Percentiles rank a stretch among this genome's conserved stretches.
Evolutionary conservation across 2,329 filamentous ascomycete species (phyloP).

Genomic region (Exserohilum turcica): DNA sequence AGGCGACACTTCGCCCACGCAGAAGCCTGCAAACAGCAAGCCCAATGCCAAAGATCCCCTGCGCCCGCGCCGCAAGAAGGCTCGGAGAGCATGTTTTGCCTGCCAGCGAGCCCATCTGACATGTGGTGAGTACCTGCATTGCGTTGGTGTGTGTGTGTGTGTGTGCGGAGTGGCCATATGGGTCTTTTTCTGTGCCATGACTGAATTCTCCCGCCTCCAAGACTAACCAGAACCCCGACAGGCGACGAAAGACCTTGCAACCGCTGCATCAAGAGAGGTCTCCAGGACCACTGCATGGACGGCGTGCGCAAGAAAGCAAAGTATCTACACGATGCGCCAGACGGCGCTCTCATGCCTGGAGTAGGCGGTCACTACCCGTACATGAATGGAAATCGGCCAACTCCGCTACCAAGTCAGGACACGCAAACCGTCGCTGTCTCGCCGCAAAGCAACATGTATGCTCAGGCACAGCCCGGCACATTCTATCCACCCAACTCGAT

Average conservation of each 20-base stretch:
- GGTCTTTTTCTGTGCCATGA: neutral
- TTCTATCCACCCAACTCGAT: slow-evolving; percentile 50
- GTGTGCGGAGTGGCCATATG: neutral
- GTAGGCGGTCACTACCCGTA: slow-evolving; percentile 71
- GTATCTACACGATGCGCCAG: slow-evolving; percentile 94
- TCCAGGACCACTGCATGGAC: slow-evolving; percentile 91
- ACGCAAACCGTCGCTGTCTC: slow-evolving; percentile 30
- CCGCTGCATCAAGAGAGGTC: slow-evolving; percentile 89
- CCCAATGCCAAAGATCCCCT: slow-evolving; percentile 81
- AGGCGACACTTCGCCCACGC: slow-evolving; percentile 42
- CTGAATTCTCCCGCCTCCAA: neutral
- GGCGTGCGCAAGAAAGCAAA: slow-evolving; percentile 98
- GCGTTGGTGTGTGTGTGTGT: neutral
- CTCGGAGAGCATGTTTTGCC: slow-evolving; percentile 90
- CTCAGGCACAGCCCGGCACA: slow-evolving; percentile 42
- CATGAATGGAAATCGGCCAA: slow-evolving; percentile 56
- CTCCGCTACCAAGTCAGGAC: slow-evolving; percentile 36
- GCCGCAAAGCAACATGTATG: slow-evolving; percentile 53
- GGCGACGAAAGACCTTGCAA: slow-evolving; percentile 95
- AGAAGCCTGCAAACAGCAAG: slow-evolving; percentile 43
- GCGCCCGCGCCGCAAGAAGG: slow-evolving; percentile 92
- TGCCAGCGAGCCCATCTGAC: slow-evolving; percentile 97
- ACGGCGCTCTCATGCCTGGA: slow-evolving; percentile 86
- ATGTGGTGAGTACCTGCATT: slow-evolving; percentile 79
- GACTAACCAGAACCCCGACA: slow-evolving; percentile 48